A percentile compares a stretch with the other conserved stretches of the same genome.
phyloP scores from a whole-genome alignment of 148 eudicot species.

The Fagopyrum homotropicum region DNA sequence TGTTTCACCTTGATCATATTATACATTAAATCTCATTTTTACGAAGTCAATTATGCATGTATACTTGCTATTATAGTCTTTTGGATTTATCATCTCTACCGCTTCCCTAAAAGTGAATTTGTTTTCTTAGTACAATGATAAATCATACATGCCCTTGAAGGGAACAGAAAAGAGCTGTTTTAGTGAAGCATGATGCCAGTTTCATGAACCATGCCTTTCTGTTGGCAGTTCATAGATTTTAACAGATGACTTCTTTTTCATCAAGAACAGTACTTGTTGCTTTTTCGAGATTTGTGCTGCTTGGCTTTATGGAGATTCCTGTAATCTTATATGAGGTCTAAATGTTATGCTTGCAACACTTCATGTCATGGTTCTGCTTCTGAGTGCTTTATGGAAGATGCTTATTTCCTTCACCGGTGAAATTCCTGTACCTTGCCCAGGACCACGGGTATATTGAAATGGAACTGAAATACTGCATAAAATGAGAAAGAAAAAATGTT shows the following conservation, averaged over 20 bases:
- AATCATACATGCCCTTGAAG: background rate
- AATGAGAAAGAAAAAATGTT: too few species aligned
- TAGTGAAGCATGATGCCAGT: background rate
- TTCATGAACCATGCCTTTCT: background rate
- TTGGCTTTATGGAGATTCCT: background rate
- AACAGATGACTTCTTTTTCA: background rate
- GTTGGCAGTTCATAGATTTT: background rate
- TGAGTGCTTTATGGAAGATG: background rate
- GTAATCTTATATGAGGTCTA: background rate
- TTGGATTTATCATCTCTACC: background rate
- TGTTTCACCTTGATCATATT: background rate
- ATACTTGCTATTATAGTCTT: background rate
- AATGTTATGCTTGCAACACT: background rate
- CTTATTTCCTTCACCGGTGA: background rate
- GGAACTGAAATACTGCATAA: too few species aligned
- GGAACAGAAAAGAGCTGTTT: background rate
- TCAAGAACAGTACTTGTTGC: background rate
- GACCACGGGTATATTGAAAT: too few species aligned
- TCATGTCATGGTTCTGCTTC: background rate
- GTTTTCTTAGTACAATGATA: background rate
- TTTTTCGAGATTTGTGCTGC: background rate
- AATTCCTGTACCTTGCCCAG: too few species aligned
- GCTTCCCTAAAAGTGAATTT: background rate
- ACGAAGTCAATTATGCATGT: background rate
- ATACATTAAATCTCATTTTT: background rate